Conservation (phyloP, 2,329 filamentous ascomycete species). For the Xylaria polymorpha region DNA sequence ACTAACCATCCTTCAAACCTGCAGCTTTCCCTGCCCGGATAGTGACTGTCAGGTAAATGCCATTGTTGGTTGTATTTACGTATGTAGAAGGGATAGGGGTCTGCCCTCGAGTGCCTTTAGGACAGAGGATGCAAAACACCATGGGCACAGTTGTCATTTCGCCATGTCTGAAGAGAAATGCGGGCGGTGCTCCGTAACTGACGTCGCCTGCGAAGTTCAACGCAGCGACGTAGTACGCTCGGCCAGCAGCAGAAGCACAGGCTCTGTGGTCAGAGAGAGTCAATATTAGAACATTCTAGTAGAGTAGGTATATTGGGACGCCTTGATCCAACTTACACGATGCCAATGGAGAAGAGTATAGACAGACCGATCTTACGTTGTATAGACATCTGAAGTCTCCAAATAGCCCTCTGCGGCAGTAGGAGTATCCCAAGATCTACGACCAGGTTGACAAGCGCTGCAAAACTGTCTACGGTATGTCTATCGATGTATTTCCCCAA, state of each 20-base stretch:
- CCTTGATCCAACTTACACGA: constrained; percentile 34
- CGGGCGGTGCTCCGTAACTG: constrained; percentile 20
- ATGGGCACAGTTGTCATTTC: constrained; percentile 29
- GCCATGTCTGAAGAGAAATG: constrained; percentile 27
- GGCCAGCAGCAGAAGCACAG: constrained; percentile 27
- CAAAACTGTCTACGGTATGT: constrained; percentile 24
- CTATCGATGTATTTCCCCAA: constrained; percentile 38
- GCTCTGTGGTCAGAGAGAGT: constrained; percentile 9
- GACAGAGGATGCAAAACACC: constrained; percentile 30
- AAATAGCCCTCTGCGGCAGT: constrained; percentile 58
- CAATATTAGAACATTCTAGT: no score
- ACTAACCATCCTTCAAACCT: no score
- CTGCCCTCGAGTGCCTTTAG: constrained; percentile 30
- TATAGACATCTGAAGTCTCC: constrained; percentile 58
- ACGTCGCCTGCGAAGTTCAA: constrained; percentile 18
- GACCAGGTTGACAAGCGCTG: constrained; percentile 44
- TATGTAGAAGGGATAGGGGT: no score
- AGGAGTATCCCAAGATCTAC: constrained; percentile 59
- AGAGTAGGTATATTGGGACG: neutral
- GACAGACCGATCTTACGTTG: constrained; percentile 46
- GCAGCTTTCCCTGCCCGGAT: neutral
- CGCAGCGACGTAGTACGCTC: constrained; percentile 22
- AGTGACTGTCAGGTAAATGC: no score
- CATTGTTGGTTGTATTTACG: no score
- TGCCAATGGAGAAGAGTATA: constrained; percentile 40